Evolutionary conservation across 495 filamentous ascomycete genomes (phyloP).

Genomic region (Coniosporium apollinis): DNA sequence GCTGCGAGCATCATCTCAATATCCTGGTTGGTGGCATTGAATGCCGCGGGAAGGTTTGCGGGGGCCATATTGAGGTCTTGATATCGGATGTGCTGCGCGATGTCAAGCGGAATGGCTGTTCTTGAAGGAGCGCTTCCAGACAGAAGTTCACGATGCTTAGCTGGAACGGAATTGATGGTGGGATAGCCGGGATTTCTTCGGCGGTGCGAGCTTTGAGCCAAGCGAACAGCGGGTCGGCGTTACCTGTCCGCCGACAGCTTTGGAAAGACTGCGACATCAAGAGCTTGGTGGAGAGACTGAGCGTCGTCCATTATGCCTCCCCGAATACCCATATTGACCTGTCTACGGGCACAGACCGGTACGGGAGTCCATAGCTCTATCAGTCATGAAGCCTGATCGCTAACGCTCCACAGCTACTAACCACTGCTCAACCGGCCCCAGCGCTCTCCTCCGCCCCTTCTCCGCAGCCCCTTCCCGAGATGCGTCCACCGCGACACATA

Average conservation of each 20-base stretch:
- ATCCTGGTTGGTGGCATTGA: constrained; percentile 75
- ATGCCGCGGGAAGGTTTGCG: constrained; percentile 72
- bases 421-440: constrained; percentile 3
- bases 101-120: too few species aligned
- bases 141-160: constrained; percentile 3
- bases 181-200: too few species aligned
- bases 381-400: background rate
- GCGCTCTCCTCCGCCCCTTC: constrained; percentile 6
- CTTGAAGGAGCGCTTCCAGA: background rate
- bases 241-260: too few species aligned
- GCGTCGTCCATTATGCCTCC: constrained; percentile 55
- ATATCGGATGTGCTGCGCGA: background rate
- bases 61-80: constrained; percentile 74
- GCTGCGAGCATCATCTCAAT: constrained; percentile 98
- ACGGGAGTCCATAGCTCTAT: too few species aligned
- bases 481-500: constrained; percentile 14
- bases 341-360: constrained; percentile 47
- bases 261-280: too few species aligned
- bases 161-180: background rate
- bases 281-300: too few species aligned
- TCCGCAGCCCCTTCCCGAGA: too few species aligned
- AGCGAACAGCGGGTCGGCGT: too few species aligned
- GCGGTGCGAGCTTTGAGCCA: too few species aligned
- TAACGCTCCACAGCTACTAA: constrained; percentile 4
- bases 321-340: constrained; percentile 46